Conservation (phyloP, 129 eudicot genomes). For the Artemisia tridentata region DNA sequence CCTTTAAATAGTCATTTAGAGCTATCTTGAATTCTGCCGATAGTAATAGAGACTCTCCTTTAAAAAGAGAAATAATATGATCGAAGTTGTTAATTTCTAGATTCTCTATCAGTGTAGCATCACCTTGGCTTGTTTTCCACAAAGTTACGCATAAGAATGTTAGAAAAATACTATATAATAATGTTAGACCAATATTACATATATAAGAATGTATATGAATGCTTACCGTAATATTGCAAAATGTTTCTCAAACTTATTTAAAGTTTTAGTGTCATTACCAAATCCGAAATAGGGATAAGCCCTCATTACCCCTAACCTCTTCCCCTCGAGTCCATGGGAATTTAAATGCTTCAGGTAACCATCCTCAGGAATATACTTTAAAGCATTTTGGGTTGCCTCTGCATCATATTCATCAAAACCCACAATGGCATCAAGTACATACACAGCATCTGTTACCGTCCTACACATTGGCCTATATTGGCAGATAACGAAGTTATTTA, state of each 20-base stretch:
- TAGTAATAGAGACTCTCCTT: slow-evolving; percentile 35
- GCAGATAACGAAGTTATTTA: not conserved
- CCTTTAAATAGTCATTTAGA: slow-evolving; percentile 44
- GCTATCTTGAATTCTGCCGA: slow-evolving; percentile 52
- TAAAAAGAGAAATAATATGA: slow-evolving; percentile 25
- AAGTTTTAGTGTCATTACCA: slow-evolving; percentile 32
- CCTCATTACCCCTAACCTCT: slow-evolving; percentile 51
- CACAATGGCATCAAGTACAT: slow-evolving; percentile 58
- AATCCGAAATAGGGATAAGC: slow-evolving; percentile 36
- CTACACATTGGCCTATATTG: slow-evolving; percentile 59
- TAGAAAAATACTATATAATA: not conserved
- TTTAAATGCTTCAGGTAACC: slow-evolving; percentile 61
- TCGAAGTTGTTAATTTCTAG: slow-evolving; percentile 37
- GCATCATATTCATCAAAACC: slow-evolving; percentile 66
- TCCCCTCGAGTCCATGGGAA: slow-evolving; percentile 47
- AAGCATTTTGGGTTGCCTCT: slow-evolving; percentile 48
- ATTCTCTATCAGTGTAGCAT: slow-evolving; percentile 54
- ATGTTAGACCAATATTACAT: not conserved
- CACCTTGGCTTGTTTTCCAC: slow-evolving; percentile 38
- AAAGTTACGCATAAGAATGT: not conserved
- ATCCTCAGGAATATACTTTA: slow-evolving; percentile 54
- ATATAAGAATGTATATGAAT: not conserved
- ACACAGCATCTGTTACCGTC: slow-evolving; percentile 58
- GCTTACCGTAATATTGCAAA: slow-evolving; percentile 47
- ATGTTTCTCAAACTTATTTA: slow-evolving; percentile 44